These are phyloP conservation scores for Wickerhamiella musiphila DNA, from an alignment of 805 yeast species.

Conservation along the genomic window DNA sequence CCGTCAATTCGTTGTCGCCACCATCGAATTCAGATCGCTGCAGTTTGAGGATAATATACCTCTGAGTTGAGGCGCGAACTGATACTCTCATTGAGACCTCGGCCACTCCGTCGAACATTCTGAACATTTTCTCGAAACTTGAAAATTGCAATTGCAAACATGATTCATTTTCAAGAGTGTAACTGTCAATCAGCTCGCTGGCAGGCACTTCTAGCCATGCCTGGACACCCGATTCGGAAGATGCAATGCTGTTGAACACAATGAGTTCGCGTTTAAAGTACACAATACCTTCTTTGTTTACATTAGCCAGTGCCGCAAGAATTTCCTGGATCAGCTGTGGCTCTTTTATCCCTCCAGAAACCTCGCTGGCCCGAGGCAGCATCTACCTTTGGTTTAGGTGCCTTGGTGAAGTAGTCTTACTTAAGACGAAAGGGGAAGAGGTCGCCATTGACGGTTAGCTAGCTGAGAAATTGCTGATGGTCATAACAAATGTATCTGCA, in stretches of 20 bases:
- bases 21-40: conserved; percentile 44
- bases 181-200: conserved; percentile 2
- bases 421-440: no score
- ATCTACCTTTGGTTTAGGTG: no score
- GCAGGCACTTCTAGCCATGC: not conserved
- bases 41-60: conserved; percentile 33
- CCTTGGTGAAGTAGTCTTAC: no score
- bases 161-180: not conserved
- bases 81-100: conserved; percentile 14
- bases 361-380: no score
- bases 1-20: conserved; percentile 10
- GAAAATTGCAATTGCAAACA: conserved; percentile 8
- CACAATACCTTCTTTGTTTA: conserved; percentile 7
- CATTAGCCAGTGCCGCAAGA: conserved; percentile 6
- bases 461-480: no score
- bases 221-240: no score
- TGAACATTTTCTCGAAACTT: conserved; percentile 30
- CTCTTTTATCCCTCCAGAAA: no score
- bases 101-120: conserved; percentile 18
- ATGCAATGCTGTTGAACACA: no score
- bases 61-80: conserved; percentile 27
- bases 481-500: no score
- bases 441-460: no score
- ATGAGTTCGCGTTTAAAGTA: conserved; percentile 4
- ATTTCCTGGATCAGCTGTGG: conserved; percentile 11